Conservation (phyloP, 805 yeast species). For the Henningerozyma blattae region DNA sequence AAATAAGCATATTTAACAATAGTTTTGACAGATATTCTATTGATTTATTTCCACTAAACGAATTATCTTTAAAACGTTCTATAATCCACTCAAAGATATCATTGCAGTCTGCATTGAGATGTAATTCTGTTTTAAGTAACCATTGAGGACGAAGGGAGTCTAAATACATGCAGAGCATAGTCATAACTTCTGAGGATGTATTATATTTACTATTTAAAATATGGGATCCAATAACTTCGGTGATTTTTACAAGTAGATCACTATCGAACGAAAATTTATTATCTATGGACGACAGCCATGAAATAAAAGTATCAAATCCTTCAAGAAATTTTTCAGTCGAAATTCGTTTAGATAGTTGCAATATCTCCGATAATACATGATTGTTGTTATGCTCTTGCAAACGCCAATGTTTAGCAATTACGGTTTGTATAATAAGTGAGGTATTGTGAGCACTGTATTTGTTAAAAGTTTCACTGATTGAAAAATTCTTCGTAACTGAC, state of each 20-base stretch:
- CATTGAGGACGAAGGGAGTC: conserved; percentile 14
- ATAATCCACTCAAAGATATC: conserved; percentile 39
- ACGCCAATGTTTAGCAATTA: too few species aligned
- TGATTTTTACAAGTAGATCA: conserved; percentile 3
- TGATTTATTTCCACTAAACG: conserved; percentile 30
- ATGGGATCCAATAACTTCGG: conserved; percentile 15
- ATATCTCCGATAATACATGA: too few species aligned
- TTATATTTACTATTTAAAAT: conserved; percentile 11
- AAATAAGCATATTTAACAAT: conserved; percentile 20
- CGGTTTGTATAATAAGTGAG: too few species aligned
- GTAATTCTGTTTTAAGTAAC: conserved; percentile 12
- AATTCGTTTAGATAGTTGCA: too few species aligned
- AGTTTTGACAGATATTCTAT: conserved; percentile 24
- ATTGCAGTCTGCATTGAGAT: conserved; percentile 29
- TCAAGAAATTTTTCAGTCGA: too few species aligned
- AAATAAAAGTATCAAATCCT: too few species aligned
- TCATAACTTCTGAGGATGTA: conserved; percentile 12
- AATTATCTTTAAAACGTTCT: conserved; percentile 28
- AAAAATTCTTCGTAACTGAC: too few species aligned
- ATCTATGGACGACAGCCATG: too few species aligned
- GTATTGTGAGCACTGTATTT: too few species aligned
- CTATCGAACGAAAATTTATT: too few species aligned
- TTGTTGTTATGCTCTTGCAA: too few species aligned
- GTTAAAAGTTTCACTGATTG: too few species aligned
- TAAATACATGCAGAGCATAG: conserved; percentile 10